phyloP scores from a whole-genome alignment of 805 yeast species.

The Myxozyma sirexii region DNA sequence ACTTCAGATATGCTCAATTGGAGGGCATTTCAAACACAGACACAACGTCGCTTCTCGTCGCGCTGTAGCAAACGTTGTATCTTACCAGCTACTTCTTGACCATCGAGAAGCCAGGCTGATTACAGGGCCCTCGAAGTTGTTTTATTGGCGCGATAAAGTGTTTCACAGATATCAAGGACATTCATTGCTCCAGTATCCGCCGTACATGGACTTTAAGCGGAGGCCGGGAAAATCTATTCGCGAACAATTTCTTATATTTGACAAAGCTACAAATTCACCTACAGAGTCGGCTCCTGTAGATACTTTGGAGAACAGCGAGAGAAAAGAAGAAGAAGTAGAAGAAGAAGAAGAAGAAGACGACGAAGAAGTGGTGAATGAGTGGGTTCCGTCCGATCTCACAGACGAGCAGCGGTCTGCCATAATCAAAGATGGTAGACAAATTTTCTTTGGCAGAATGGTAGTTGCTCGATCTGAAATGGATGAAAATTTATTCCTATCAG shows the following conservation, averaged over 20 bases:
- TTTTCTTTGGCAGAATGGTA: neutral
- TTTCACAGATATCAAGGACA: neutral
- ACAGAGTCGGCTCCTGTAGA: neutral
- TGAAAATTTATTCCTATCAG: neutral
- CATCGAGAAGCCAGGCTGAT: neutral
- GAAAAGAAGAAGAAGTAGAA: no score
- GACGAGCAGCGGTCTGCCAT: no score
- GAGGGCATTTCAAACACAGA: neutral
- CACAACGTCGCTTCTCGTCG: neutral
- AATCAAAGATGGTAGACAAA: no score
- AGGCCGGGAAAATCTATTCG: neutral
- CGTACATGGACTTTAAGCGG: neutral
- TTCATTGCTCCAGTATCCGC: neutral
- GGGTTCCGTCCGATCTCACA: no score
- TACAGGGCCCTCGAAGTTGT: neutral
- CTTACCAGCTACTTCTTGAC: neutral
- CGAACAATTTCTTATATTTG: neutral
- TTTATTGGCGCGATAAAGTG: neutral
- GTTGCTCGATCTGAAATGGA: neutral
- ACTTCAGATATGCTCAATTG: neutral
- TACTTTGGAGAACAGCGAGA: no score
- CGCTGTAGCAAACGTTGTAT: neutral
- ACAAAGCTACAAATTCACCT: no score
- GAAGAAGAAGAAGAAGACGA: no score
- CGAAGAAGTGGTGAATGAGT: no score